phyloP scores from a whole-genome alignment of 768 basidiomycete species.

The Agaricus subrufescens region DNA sequence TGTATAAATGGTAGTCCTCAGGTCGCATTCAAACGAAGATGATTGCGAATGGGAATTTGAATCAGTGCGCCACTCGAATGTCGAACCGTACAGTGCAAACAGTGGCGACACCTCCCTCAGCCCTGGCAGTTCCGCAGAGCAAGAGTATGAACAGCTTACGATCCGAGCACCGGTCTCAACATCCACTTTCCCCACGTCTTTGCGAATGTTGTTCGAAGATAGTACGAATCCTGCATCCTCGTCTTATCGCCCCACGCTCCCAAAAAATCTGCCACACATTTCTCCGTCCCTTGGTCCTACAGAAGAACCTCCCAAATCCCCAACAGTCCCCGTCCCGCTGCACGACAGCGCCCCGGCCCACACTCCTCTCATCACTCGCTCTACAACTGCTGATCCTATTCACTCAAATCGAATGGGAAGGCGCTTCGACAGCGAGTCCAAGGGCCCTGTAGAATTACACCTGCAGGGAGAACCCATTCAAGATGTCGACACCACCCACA shows the following conservation, averaged over 20 bases:
- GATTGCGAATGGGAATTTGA: slow-evolving; percentile 72
- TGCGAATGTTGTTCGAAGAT: slow-evolving; percentile 76
- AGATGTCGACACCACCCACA: neutral
- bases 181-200: slow-evolving; percentile 61
- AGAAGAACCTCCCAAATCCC: slow-evolving; percentile 2
- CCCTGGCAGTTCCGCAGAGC: slow-evolving; percentile 18
- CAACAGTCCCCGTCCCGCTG: neutral
- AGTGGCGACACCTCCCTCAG: slow-evolving; percentile 18
- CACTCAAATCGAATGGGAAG: neutral
- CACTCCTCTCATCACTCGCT: neutral
- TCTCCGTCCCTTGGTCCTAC: neutral
- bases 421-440: neutral
- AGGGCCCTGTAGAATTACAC: neutral
- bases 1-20: neutral
- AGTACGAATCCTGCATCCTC: slow-evolving; percentile 33
- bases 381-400: neutral
- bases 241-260: slow-evolving; percentile 37
- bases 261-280: neutral
- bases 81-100: slow-evolving; percentile 7
- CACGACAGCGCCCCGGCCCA: neutral
- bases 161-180: slow-evolving; percentile 44
- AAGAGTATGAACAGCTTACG: slow-evolving; percentile 24
- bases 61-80: slow-evolving; percentile 45
- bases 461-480: neutral
- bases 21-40: slow-evolving; percentile 22